Evolutionary conservation across 108 stramenopile genomes (phyloP).

Genomic region (Cyclotella choctawhatcheeana): DNA sequence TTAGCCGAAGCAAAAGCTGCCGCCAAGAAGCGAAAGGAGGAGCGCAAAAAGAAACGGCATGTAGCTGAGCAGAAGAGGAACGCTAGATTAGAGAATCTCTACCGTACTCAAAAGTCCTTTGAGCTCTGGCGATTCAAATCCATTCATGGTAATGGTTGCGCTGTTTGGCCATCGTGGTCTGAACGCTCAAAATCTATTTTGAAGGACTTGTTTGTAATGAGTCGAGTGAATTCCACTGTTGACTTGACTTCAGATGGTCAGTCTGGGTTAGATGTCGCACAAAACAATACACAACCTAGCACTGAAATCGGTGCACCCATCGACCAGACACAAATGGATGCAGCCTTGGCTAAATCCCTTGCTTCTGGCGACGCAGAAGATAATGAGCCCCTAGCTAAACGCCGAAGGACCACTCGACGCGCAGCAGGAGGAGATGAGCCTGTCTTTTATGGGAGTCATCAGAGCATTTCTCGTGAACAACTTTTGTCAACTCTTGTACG

Average conservation of each 20-base stretch:
- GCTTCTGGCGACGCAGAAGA: slow-evolving; percentile 13
- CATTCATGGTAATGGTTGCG: slow-evolving; percentile 47
- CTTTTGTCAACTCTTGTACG: slow-evolving; percentile 68
- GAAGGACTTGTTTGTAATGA: slow-evolving; percentile 29
- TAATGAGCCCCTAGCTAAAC: slow-evolving; percentile 37
- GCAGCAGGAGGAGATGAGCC: slow-evolving; percentile 37
- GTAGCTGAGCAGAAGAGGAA: too few species aligned
- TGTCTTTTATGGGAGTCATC: slow-evolving; percentile 81
- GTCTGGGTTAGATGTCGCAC: not conserved
- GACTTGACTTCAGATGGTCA: slow-evolving; percentile 12
- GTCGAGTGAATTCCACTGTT: slow-evolving; percentile 18
- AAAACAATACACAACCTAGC: not conserved
- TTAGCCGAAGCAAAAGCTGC: slow-evolving; percentile 7
- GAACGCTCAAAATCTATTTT: slow-evolving; percentile 27
- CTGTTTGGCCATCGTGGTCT: slow-evolving; percentile 44
- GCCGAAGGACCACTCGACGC: slow-evolving; percentile 43
- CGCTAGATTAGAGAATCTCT: slow-evolving; percentile 37
- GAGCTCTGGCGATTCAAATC: slow-evolving; percentile 48
- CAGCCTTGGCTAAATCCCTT: slow-evolving; percentile 36
- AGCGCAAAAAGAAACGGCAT: slow-evolving; percentile 27
- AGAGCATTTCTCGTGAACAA: slow-evolving; percentile 74
- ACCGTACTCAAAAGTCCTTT: slow-evolving; percentile 38
- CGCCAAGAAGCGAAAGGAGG: slow-evolving; percentile 18
- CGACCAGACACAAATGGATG: slow-evolving; percentile 22
- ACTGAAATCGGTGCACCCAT: not conserved